These are phyloP conservation scores for Trichoderma atroviride DNA, from an alignment of 2,329 filamentous ascomycete species.

Conservation along the genomic window DNA sequence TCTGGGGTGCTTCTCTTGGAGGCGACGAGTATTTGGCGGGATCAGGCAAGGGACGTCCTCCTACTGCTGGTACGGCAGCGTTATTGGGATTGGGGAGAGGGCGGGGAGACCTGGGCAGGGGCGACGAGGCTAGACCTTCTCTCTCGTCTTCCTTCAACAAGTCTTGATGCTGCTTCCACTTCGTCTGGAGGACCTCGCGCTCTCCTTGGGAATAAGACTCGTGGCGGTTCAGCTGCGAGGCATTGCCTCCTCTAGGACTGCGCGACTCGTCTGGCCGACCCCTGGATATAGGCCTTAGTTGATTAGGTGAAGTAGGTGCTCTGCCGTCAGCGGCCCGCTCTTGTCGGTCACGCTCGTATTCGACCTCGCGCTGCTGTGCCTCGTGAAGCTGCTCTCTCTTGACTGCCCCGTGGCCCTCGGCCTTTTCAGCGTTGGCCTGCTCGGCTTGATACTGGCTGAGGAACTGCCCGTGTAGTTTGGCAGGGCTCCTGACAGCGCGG, in stretches of 20 bases:
- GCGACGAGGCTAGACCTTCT: slow-evolving; percentile 31
- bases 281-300: slow-evolving; percentile 32
- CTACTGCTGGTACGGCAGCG: slow-evolving; percentile 39
- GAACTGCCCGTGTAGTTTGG: slow-evolving; percentile 77
- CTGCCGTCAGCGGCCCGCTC: slow-evolving; percentile 48
- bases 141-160: slow-evolving; percentile 36
- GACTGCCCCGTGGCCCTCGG: slow-evolving; percentile 42
- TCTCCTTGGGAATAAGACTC: slow-evolving; percentile 68
- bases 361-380: slow-evolving; percentile 63
- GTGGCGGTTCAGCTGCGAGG: slow-evolving; percentile 49
- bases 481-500: slow-evolving; percentile 63
- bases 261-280: slow-evolving; percentile 30
- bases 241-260: slow-evolving; percentile 6
- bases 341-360: slow-evolving; percentile 62
- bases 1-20: slow-evolving; percentile 37
- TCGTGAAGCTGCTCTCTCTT: slow-evolving; percentile 74
- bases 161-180: slow-evolving; percentile 50
- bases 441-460: slow-evolving; percentile 84
- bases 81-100: slow-evolving; percentile 48
- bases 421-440: slow-evolving; percentile 45
- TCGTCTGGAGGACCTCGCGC: slow-evolving; percentile 63
- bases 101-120: slow-evolving; percentile 41
- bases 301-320: slow-evolving; percentile 36
- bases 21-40: slow-evolving; percentile 43
- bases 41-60: slow-evolving; percentile 57